Percentiles rank a stretch among this genome's conserved stretches.
phyloP scores from a whole-genome alignment of 2,329 filamentous ascomycete genomes.

The Clarireedia hainanense region DNA sequence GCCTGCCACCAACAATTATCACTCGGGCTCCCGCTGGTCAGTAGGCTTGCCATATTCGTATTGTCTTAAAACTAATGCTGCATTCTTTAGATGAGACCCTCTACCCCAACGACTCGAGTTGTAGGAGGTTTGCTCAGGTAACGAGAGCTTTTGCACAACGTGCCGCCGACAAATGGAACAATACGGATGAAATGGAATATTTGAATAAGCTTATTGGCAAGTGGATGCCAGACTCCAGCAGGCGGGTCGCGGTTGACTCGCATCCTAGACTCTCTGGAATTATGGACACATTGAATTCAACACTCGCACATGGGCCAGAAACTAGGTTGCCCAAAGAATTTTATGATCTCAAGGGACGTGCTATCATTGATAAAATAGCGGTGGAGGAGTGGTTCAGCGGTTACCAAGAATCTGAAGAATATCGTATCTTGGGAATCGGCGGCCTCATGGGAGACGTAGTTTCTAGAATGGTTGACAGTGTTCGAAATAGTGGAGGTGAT shows the following conservation, averaged over 20 bases:
- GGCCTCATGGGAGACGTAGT: conserved; percentile 77
- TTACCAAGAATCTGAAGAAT: conserved; percentile 77
- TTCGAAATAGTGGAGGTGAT: conserved; percentile 47
- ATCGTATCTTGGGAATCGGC: conserved; percentile 83
- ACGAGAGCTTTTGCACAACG: conserved; percentile 63
- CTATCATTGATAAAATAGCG: conserved; percentile 63
- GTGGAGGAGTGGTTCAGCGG: conserved; percentile 92
- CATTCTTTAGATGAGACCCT: conserved; percentile 58
- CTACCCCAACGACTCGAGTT: conserved; percentile 70
- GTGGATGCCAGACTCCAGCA: conserved; percentile 70
- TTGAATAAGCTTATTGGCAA: conserved; percentile 69
- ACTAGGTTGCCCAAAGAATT: conserved; percentile 79
- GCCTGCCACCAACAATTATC: conserved; percentile 58
- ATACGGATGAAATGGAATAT: conserved; percentile 73
- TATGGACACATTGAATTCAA: conserved; percentile 90
- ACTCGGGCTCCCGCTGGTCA: conserved; percentile 44
- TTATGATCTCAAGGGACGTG: conserved; percentile 66
- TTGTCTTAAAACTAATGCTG: neutral
- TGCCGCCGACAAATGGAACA: conserved; percentile 66
- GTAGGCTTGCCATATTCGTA: neutral
- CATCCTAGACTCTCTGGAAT: conserved; percentile 80
- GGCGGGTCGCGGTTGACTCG: conserved; percentile 71
- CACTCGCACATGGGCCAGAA: conserved; percentile 70
- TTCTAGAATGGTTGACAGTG: conserved; percentile 61
- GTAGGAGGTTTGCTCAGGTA: conserved; percentile 63